Evolutionary conservation across 768 basidiomycete genomes (phyloP).

Genomic region (Pulveroboletus sp.): DNA sequence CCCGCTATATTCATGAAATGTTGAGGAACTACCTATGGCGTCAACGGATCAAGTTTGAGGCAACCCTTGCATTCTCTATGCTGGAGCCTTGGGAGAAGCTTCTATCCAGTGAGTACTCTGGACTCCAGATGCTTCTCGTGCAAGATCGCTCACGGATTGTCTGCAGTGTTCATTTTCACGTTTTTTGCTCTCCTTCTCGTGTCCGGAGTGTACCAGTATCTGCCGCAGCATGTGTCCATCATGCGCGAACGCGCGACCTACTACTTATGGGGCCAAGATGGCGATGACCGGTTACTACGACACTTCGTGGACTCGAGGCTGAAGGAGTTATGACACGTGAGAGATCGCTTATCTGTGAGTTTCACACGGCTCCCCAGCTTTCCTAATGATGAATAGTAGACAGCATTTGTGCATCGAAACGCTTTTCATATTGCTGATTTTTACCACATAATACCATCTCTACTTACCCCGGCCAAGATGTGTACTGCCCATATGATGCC

Average conservation of each 20-base stretch:
- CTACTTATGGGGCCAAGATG: conserved; percentile 60
- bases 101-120: conserved; percentile 46
- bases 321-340: conserved; percentile 25
- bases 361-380: background rate
- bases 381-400: conserved; percentile 6
- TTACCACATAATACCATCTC: conserved; percentile 14
- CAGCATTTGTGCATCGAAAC: conserved; percentile 5
- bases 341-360: conserved; percentile 13
- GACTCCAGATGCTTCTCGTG: background rate
- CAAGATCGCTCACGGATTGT: conserved; percentile 3
- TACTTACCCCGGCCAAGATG: conserved; percentile 12
- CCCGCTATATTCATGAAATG: conserved; percentile 24
- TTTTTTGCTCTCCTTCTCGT: conserved; percentile 43
- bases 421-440: conserved; percentile 1
- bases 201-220: conserved; percentile 52
- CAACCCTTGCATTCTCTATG: conserved; percentile 57
- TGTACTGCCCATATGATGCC: conserved; percentile 20
- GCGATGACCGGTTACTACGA: conserved; percentile 31
- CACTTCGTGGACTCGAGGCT: conserved; percentile 29
- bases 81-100: conserved; percentile 71
- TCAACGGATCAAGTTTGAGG: conserved; percentile 39
- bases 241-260: conserved; percentile 55
- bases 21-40: conserved; percentile 30
- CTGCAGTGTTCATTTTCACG: conserved; percentile 41
- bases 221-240: conserved; percentile 54